Conservation (phyloP, 169 alveolate species). For the Plasmodium gaboni region DNA sequence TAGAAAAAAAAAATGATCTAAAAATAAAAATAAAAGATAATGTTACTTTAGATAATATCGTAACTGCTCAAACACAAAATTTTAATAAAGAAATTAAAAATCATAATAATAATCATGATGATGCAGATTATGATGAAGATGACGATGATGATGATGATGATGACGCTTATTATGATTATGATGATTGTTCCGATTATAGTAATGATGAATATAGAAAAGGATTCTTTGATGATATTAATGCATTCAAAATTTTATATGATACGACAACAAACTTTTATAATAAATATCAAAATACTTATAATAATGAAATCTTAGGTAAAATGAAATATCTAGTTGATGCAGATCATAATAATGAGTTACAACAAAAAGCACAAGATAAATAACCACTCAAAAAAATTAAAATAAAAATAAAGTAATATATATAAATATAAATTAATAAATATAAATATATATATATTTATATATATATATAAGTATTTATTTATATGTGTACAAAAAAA, state of each 20-base stretch:
- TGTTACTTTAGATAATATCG: slow-evolving; percentile 32
- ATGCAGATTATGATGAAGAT: slow-evolving; percentile 1
- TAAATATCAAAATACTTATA: slow-evolving; percentile 46
- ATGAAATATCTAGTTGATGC: slow-evolving; percentile 63
- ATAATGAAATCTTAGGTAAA: slow-evolving; percentile 26
- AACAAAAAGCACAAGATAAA: slow-evolving; percentile 6
- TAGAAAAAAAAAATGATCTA: slow-evolving; percentile 69
- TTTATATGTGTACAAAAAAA: neutral
- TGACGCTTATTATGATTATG: slow-evolving; percentile 33
- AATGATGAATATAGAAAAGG: slow-evolving; percentile 70
- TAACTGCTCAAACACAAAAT: neutral
- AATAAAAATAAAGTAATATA: neutral
- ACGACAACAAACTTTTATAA: slow-evolving; percentile 32
- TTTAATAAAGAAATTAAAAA: slow-evolving; percentile 1
- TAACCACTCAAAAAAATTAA: slow-evolving; percentile 1
- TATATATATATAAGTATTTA: neutral
- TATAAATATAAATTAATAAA: neutral
- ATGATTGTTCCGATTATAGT: slow-evolving; percentile 67
- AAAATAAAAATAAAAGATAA: slow-evolving; percentile 50
- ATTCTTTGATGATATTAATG: slow-evolving; percentile 61
- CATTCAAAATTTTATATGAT: slow-evolving; percentile 50
- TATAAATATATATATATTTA: neutral
- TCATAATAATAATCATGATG: slow-evolving; percentile 5
- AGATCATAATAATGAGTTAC: slow-evolving; percentile 40
- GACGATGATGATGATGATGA: slow-evolving; percentile 68